Base-by-base conservation (phyloP, 169 alveolate species). In the Plasmodium gonderi region DNA sequence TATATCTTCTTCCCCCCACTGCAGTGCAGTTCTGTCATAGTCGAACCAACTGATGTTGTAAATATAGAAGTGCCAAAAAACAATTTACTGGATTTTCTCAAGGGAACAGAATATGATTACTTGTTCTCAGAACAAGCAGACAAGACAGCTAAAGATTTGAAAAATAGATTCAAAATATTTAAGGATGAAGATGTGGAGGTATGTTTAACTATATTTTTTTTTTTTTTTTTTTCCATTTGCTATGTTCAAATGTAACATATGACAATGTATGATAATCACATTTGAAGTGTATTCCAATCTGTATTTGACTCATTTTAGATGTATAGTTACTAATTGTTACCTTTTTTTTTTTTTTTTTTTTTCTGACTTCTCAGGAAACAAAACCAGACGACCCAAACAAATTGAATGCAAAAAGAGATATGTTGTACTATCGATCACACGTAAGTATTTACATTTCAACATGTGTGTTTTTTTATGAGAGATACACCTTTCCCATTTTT, bases 111-210 rank as follows among this genome's bases (percentile, higher is more conserved):
- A 65, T 81, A 91, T 42, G 92, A 85, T 45, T 85, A 85, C 33
- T 76, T 85, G n/a, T 85, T 85, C 42, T 75, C 92, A 14, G 92
- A 85, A 29, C 92, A 85, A 74, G 78, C 92, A 38, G 80, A 85
- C 42, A 85, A 85, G 78, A 85, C 92, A 23, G 90, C 97, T 2
- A 94, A 96, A 77, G 97, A 95, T 17, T 89, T 95, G 64, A 95
- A 92, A 89, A 82, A 85, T 64, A 94, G 95, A 90, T 95, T 95
- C 77, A 95, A 94, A 83, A 95, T 96, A 64, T 82, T 95, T 20
- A 89, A 91, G 33, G 97, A 95, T 29, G 97, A 95, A 45, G 93
- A 90, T 42, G 91, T 79, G 64, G 83, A 69, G 85, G 96, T 85
- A 38, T 47, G 20, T 17, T 44, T 12, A 1, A 4, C 29, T 54